These are phyloP conservation scores for Gastrolobium villosum DNA, from an alignment of 306 rosid species.

Conservation along the genomic window DNA sequence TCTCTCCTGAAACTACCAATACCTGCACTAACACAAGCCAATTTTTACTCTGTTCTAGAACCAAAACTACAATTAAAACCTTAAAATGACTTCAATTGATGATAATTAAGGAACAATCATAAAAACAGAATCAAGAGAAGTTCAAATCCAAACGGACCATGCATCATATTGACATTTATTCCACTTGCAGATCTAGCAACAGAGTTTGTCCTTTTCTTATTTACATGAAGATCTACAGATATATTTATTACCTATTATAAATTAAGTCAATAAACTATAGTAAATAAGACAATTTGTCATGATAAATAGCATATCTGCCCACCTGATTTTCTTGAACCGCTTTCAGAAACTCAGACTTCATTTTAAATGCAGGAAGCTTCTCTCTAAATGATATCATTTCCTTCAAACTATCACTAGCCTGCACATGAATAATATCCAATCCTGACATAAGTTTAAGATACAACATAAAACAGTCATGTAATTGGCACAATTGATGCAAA, in stretches of 20 bases:
- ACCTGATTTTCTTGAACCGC: slow-evolving; percentile 92
- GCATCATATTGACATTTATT: slow-evolving; percentile 34
- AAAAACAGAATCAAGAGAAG: slow-evolving; percentile 23
- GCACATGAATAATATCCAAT: slow-evolving; percentile 44
- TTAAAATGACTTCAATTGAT: slow-evolving; percentile 6
- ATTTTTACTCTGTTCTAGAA: slow-evolving; percentile 40
- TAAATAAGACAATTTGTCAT: background rate
- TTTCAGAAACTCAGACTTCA: slow-evolving; percentile 84
- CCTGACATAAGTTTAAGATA: slow-evolving; percentile 32
- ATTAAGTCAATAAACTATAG: slow-evolving; percentile 16
- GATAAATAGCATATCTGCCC: slow-evolving; percentile 39
- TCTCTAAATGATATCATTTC: slow-evolving; percentile 81
- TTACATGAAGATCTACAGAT: slow-evolving; percentile 35
- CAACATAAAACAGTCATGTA: slow-evolving; percentile 37
- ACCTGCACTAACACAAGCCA: slow-evolving; percentile 66
- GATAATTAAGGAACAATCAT: slow-evolving; percentile 23
- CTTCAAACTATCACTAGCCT: slow-evolving; percentile 71
- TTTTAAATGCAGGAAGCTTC: slow-evolving; percentile 86
- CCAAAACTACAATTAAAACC: slow-evolving; percentile 25
- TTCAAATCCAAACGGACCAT: slow-evolving; percentile 42
- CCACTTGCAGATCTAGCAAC: slow-evolving; percentile 27
- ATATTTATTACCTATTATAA: slow-evolving; percentile 22
- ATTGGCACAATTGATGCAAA: slow-evolving; percentile 33
- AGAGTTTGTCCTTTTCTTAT: slow-evolving; percentile 18
- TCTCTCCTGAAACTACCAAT: slow-evolving; percentile 97